phyloP scores from a whole-genome alignment of 352 stramenopile species.

The Blastocystis sp. region DNA sequence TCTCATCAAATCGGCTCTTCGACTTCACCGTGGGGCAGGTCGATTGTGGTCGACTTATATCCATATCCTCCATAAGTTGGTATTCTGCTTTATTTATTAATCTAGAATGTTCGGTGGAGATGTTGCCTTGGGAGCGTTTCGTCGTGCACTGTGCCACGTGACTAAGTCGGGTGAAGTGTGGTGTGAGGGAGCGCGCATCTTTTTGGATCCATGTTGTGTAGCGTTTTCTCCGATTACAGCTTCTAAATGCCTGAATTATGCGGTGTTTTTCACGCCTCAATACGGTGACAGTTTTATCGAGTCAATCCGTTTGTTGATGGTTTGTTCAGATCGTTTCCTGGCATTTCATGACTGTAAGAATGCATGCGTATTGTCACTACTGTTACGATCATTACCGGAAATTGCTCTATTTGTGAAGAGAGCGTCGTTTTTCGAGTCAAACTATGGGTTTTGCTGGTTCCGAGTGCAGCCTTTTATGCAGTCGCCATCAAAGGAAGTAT shows the following conservation, averaged over 20 bases:
- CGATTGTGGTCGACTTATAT: conserved; percentile 15
- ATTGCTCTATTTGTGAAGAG: neutral
- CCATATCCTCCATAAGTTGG: conserved; percentile 5
- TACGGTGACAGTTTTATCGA: conserved; percentile 53
- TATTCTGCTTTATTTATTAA: neutral
- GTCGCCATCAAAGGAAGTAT: conserved; percentile 72
- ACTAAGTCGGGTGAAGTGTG: conserved; percentile 41
- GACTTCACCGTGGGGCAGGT: neutral
- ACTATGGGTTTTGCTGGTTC: conserved; percentile 48
- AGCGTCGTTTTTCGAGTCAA: conserved; percentile 22
- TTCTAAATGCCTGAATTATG: conserved; percentile 21
- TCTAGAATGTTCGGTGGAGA: neutral
- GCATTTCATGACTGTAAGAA: neutral
- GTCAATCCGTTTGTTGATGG: neutral
- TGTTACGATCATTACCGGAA: neutral
- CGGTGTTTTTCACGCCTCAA: conserved; percentile 47
- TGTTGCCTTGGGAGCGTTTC: neutral
- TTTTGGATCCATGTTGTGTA: neutral
- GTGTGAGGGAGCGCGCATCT: conserved; percentile 42
- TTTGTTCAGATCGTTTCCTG: neutral
- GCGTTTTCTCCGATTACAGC: neutral
- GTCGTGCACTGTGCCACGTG: neutral
- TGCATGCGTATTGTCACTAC: neutral
- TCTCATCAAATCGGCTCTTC: neutral
- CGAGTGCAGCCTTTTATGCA: conserved; percentile 76